Evolutionary conservation across 768 basidiomycete genomes (phyloP), one percentile per base, ranked within the genome.

Genomic region (Chalciporus chontae): DNA sequence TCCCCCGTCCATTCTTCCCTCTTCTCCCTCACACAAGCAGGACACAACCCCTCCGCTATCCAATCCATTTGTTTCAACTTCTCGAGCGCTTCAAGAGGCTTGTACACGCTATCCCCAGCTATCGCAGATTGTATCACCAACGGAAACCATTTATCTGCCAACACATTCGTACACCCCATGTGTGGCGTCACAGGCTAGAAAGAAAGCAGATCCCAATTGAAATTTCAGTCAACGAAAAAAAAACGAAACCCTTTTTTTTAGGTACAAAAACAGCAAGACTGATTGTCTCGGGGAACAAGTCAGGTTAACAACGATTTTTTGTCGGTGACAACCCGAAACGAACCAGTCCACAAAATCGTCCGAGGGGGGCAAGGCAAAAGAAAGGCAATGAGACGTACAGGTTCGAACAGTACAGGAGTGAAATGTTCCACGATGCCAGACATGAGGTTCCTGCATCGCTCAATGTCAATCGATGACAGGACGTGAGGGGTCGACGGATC

Each of bases 111-210:
- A 48, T 78, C 77, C 48, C 74, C 70, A 15, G 73, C 75, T 19
- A 90, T 71, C 0, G 85, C 85, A 10, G 83, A 83, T 43, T 79
- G 71, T 34, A 85, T 83, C n/a, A 90, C 84, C 34, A 80, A 70
- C 19, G 73, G 52, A 77, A 87, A 84, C 88, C 87, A 90, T 45
- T 68, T 72, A 44, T 84, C 84, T 1, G 87, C 88, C 47, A 90
- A 74, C 0, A 79, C 68, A 61, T 87, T 80, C 4, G 86, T 88
- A 66, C 88, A 90, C 4, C 69, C 68, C 85, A 87, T 87, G 60
- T 89, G 88, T 2, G 72, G 69, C n/a, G 83, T 81, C 6, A 80
- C 74, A 5, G 83, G 65, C 67, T 66, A 51, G 8, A 26, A 26
- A n/a, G n/a, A n/a, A 26, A 26, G 26, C 7, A 26, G 26, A 26